Evolutionary conservation across 352 stramenopile genomes (phyloP), one percentile per base, ranked within the genome.

Genomic region (Phytophthora ramorum): DNA sequence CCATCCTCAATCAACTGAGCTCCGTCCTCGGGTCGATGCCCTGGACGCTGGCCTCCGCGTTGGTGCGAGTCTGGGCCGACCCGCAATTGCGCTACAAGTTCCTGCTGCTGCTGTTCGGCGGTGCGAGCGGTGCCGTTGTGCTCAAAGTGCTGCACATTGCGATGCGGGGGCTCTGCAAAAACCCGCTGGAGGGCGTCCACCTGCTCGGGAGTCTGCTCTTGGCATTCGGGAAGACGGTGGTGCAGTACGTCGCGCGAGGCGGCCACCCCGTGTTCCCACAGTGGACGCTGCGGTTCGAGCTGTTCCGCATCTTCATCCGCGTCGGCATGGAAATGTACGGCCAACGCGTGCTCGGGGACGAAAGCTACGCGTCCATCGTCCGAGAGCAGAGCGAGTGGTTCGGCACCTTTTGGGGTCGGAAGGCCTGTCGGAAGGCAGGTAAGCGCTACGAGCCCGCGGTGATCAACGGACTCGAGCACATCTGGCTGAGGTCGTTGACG

Each of bases 251-350:
- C 0, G 55, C 49, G 14, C 69, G 76, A 19, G 74, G 74, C 0
- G 76, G 64, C 57, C 57, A 52, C 12, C 68, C 76, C 10, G 44
- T 58, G 26, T 81, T 83, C 46, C 51, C 61, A 3, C 55, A 81
- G 37, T 88, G 76, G 79, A 84, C 76, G 22, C 58, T 88, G 32
- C 26, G 47, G 0, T 88, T 77, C 24, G 79, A 84, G 56, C 24
- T 74, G 22, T 70, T 76, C 19, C 67, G 62, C 16, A 65, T 63
- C 19, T 46, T 82, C 44, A 54, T 77, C 34, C 46, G 52, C 2
- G 59, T 66, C 12, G 66, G 72, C 17, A 66, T 61, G 58, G 54
- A 72, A n/a, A 45, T 63, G 22, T 64, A 72, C 45, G 75, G 73
- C 20, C 46, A 79, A 35, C 59, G 63, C 10, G 48, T 73, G 19